Base-by-base conservation (phyloP, 1,284 basidiomycete genomes). In the Ceratobasidium sp. region DNA sequence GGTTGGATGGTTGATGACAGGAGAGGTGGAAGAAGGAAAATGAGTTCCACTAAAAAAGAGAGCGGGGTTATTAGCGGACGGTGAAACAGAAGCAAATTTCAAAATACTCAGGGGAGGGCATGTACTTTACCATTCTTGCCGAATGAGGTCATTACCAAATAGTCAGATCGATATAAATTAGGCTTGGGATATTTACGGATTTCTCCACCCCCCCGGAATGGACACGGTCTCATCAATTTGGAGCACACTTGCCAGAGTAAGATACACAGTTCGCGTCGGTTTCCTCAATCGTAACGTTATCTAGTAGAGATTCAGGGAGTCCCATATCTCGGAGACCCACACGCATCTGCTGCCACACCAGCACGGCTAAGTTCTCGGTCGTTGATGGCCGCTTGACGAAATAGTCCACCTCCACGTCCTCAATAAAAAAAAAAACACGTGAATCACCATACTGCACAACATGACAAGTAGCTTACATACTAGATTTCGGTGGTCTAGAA, bases 401-500 rank as follows among this genome's bases (percentile, higher is more conserved):
- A 25, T 66, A 66, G 1, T 56, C 52, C 2, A 56, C 49, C 30
- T 66, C 62, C 13, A 46, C 14, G 25, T 62, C 59, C 59, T 62
- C 33, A 11, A 36, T 36, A 11, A 36, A 36, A 36, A 11, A 36
- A 5, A 11, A 36, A 36, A 36, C 33, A 36, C 33, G 33, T 36
- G 5, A 36, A 36, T 36, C 33, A 36, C 4, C 33, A 11, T 11
- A 5, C 11, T 36, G 4, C 33, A 4, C 11, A 36, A 5, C 33
- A 36, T 53, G 11, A 46, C 46, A 62, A 19, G n/a, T 42, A 25
- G 47, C 59, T 36, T 46, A 46, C 42, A 46, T 29, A 62, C 59
- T 36, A 66, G n/a, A 29, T 53, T 66, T 30, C 62, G 62, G 27
- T 66, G 62, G 39, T 66, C 62, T 42, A 66, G 27, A 25, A 66